A percentile compares a stretch with the other conserved stretches of the same genome.
Conservation (phyloP, 495 filamentous ascomycete genomes). For the Lasiosphaeria hispida region DNA sequence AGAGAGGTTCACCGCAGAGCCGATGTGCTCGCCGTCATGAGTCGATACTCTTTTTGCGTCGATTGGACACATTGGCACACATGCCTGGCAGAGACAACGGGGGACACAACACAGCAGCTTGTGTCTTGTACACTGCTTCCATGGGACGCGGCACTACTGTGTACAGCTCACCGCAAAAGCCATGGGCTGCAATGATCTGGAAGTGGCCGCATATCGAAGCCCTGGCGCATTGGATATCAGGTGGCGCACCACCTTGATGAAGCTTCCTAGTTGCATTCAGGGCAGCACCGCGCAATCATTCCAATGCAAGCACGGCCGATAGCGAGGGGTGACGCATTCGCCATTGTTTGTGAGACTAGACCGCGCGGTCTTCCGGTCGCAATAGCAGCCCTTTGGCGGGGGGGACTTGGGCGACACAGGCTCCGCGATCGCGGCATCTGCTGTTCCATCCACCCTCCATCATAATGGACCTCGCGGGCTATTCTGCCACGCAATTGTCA, state of each 20-base stretch:
- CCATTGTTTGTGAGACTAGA: conserved; percentile 5
- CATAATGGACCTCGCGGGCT: not conserved
- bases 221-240: not conserved
- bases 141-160: too few species aligned
- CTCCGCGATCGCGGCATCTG: not conserved
- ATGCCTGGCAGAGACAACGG: too few species aligned
- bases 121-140: too few species aligned
- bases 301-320: conserved; percentile 12
- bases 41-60: not conserved
- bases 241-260: not conserved
- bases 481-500: not conserved
- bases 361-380: conserved; percentile 2
- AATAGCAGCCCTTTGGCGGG: too few species aligned
- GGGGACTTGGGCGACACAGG: too few species aligned
- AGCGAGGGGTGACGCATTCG: conserved; percentile 12
- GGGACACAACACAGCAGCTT: too few species aligned
- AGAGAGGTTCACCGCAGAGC: not conserved
- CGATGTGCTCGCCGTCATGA: not conserved
- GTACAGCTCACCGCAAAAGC: too few species aligned
- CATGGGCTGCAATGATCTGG: not conserved
- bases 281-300: conserved; percentile 2
- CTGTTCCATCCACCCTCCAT: conserved; percentile 6
- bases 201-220: not conserved
- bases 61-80: too few species aligned
- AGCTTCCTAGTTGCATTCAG: not conserved